Base-by-base conservation (phyloP, 148 eudicot species). In the Silene latifolia region DNA sequence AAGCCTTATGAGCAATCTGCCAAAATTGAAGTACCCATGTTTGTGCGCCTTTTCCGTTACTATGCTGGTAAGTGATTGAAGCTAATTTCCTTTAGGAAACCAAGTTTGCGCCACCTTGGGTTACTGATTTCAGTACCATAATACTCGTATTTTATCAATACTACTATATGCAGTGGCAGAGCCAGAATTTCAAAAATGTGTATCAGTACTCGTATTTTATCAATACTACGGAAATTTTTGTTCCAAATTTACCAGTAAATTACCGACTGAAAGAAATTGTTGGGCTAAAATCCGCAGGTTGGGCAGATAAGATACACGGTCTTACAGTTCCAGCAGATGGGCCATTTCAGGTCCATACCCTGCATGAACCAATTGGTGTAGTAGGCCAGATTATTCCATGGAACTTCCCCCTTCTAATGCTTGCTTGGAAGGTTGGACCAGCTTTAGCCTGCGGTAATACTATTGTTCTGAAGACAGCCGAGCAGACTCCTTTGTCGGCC, bases 261-360 rank as follows among this genome's bases (percentile, higher is more conserved):
- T 14, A 15, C 20, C 68, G 27, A 29, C 44, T 69, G 69, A 42
- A 14, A 54, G 19, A 63, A 58, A 25, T 53, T 63, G 24, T 18
- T 79, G 29, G 29, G 10, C 20, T 57, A 19, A n/a, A 65, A 74
- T 53, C 23, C 32, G 73, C 85, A 88, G 91, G 91, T 67, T 88
- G 89, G 91, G 83, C 88, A 20, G 91, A 88, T 78, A 86, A 88
- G 79, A 86, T 88, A 80, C 91, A 88, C n/a, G 91, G 91, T 23
- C 85, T 88, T 23, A 88, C 91, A 14, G 83, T 85, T 53, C 91
- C 86, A 29, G 83, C 85, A 29, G 91, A 88, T 80, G 89, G 91
- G 39, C 84, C 85, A 0, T 76, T 79, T 47, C 89, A 86, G 48
- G 83, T 79, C 14, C 89, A 84, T 60, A 85, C 84, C 32, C 76